Evolutionary conservation across 768 basidiomycete genomes (phyloP).

Genomic region (Atractiella rhizophila): DNA sequence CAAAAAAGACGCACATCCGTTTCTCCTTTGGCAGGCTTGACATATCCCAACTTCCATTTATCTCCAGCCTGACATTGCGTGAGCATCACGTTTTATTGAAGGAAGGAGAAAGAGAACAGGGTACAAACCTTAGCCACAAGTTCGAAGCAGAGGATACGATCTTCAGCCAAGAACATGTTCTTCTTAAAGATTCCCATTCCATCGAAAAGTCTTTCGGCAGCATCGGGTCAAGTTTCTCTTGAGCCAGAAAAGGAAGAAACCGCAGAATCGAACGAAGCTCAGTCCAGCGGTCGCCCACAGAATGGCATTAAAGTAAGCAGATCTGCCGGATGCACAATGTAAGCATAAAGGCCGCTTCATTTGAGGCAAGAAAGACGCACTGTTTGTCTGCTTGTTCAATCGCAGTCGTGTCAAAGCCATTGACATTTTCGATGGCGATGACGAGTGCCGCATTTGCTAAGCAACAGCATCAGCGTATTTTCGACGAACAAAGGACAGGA

Average conservation of each 20-base stretch:
- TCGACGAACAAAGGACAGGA: too few relatives aligned
- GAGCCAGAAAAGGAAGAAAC: slow-evolving; percentile 5
- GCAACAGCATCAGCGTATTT: too few relatives aligned
- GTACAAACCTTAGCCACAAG: slow-evolving; percentile 53
- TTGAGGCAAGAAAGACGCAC: too few relatives aligned
- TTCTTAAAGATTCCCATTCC: too few relatives aligned
- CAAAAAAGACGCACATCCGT: slow-evolving; percentile 25
- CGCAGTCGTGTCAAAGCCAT: slow-evolving; percentile 2
- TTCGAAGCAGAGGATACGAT: slow-evolving; percentile 94
- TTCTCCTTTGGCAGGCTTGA: slow-evolving; percentile 51
- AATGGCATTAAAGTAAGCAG: slow-evolving; percentile 9
- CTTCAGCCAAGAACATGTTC: slow-evolving; percentile 41
- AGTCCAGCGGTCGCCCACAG: slow-evolving; percentile 7
- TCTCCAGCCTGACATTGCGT: background rate
- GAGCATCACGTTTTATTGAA: background rate
- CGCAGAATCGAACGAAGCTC: slow-evolving; percentile 2
- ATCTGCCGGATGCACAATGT: too few relatives aligned
- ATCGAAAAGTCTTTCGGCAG: slow-evolving; percentile 4
- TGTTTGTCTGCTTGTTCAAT: slow-evolving; percentile 5
- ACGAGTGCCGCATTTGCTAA: too few relatives aligned
- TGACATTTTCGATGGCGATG: slow-evolving; percentile 6
- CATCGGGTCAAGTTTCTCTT: slow-evolving; percentile 3
- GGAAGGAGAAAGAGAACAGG: slow-evolving; percentile 5
- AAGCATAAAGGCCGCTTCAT: too few relatives aligned
- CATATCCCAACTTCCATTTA: slow-evolving; percentile 68